Conservation (phyloP, 495 filamentous ascomycete species). For the Aspergillus kassunensis region DNA sequence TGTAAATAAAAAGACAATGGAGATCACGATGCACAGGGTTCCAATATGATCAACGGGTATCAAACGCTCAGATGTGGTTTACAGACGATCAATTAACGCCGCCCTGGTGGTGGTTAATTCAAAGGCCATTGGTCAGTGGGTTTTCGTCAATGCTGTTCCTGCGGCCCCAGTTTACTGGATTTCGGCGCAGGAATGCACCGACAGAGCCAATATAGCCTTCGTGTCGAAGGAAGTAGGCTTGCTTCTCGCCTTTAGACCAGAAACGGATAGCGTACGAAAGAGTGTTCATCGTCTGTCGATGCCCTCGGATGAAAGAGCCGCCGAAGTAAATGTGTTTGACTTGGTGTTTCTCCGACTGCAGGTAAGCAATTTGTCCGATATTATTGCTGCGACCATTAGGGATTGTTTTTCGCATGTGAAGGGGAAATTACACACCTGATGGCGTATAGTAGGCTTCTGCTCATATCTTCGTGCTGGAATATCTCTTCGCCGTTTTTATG, state of each 20-base stretch:
- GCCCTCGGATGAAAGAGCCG: slow-evolving; percentile 92
- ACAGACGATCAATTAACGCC: not conserved
- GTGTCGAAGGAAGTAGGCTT: slow-evolving; percentile 93
- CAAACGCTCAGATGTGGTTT: slow-evolving; percentile 14
- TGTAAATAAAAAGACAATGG: not conserved
- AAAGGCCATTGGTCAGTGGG: slow-evolving; percentile 22
- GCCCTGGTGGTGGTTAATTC: not conserved
- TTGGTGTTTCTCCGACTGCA: slow-evolving; percentile 88
- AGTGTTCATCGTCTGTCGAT: slow-evolving; percentile 96
- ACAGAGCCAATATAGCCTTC: slow-evolving; percentile 97
- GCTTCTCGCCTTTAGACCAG: slow-evolving; percentile 90
- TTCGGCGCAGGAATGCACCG: slow-evolving; percentile 86
- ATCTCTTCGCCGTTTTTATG: slow-evolving; percentile 26
- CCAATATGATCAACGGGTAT: slow-evolving; percentile 21
- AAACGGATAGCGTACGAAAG: slow-evolving; percentile 93
- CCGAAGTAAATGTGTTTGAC: slow-evolving; percentile 95
- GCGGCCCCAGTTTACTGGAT: slow-evolving; percentile 88
- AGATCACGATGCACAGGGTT: slow-evolving; percentile 12
- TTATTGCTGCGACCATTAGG: slow-evolving; percentile 68
- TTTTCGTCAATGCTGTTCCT: slow-evolving; percentile 64
- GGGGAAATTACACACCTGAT: slow-evolving; percentile 49
- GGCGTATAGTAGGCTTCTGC: slow-evolving; percentile 74
- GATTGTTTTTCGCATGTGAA: not conserved
- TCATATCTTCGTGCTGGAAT: slow-evolving; percentile 64
- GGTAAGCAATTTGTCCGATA: slow-evolving; percentile 94